Evolutionary conservation across 352 stramenopile species (phyloP).

Genomic region (Phytophthora fragariaefolia): DNA sequence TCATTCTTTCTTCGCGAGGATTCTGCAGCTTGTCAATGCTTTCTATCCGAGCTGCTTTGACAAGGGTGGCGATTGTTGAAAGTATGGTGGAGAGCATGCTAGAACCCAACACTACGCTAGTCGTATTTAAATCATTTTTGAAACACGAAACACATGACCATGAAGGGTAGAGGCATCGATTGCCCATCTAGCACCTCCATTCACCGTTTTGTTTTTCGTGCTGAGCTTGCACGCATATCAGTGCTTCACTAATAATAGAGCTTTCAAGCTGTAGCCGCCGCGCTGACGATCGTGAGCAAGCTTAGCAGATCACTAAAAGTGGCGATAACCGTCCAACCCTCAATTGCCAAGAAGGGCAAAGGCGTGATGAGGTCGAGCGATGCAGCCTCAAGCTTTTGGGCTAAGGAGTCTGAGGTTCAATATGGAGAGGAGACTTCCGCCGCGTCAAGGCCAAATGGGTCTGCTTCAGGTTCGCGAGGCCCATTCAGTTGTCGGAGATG

Average conservation of each 20-base stretch:
- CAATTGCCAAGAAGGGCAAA: neutral
- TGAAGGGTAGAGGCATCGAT: no score
- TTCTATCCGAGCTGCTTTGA: no score
- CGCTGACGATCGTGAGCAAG: neutral
- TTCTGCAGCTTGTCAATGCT: constrained; percentile 8
- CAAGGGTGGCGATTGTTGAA: neutral
- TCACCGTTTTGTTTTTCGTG: no score
- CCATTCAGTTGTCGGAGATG: constrained; percentile 57
- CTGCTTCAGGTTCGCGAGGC: constrained; percentile 28
- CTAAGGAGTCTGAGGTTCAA: constrained; percentile 33
- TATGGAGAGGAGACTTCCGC: constrained; percentile 1
- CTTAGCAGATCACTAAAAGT: no score
- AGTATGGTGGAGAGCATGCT: neutral
- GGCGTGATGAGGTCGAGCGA: constrained; percentile 12
- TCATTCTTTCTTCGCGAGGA: constrained; percentile 27
- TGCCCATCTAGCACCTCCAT: no score
- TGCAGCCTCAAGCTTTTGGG: constrained; percentile 10
- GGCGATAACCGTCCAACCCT: neutral
- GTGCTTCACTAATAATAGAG: no score
- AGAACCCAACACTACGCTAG: constrained; percentile 25
- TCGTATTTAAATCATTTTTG: constrained; percentile 42
- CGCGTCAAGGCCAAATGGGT: constrained; percentile 16
- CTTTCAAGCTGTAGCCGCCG: neutral
- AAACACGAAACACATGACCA: constrained; percentile 36
- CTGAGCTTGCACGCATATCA: no score